Evolutionary conservation across 2,329 filamentous ascomycete species (phyloP).

Genomic region (Microthyrium microscopicum): DNA sequence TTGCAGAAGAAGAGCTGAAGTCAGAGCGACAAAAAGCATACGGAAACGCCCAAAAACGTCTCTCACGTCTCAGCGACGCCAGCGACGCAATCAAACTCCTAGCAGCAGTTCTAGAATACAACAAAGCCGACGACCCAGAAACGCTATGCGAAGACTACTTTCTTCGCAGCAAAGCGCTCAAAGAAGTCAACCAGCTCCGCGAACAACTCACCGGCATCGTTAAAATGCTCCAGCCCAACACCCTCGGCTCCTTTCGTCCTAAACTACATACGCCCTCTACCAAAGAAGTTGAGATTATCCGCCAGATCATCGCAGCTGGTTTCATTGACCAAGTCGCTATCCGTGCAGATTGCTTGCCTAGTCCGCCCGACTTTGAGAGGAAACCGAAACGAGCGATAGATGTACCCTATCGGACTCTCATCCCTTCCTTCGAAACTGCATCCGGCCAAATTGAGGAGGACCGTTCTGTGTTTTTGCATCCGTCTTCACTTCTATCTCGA

Average conservation of each 20-base stretch:
- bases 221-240: constrained; percentile 48
- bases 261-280: constrained; percentile 40
- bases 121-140: constrained; percentile 40
- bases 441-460: constrained; percentile 25
- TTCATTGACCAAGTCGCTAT: constrained; percentile 93
- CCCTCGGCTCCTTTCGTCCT: constrained; percentile 23
- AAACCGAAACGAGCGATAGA: constrained; percentile 78
- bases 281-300: constrained; percentile 57
- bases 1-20: constrained; percentile 48
- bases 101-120: constrained; percentile 75
- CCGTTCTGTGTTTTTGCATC: constrained; percentile 71
- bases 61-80: constrained; percentile 42
- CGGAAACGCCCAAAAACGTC: constrained; percentile 59
- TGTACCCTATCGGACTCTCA: constrained; percentile 76
- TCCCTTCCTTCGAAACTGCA: constrained; percentile 37
- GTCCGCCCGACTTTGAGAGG: constrained; percentile 46
- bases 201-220: constrained; percentile 60
- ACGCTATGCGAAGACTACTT: constrained; percentile 70
- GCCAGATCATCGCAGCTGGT: constrained; percentile 80
- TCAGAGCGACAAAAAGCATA: constrained; percentile 51
- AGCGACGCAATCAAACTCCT: constrained; percentile 84
- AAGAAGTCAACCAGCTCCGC: constrained; percentile 70
- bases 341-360: constrained; percentile 68
- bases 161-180: constrained; percentile 71
- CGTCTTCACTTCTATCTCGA: constrained; percentile 61